phyloP scores from a whole-genome alignment of 441 rosid species.

The Pelargonium cotyledonis region DNA sequence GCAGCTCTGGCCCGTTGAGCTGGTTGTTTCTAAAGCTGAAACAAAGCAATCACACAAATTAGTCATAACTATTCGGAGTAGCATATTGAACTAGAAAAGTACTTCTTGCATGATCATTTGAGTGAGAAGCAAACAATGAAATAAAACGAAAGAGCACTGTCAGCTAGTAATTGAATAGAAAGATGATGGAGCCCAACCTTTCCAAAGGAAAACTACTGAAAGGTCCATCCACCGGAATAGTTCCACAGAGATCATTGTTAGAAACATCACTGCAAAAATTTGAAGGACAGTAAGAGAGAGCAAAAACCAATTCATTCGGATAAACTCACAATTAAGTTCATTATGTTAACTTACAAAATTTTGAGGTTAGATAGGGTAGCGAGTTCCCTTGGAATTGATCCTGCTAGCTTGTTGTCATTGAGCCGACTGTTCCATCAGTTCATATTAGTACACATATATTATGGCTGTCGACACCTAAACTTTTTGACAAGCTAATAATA shows the following conservation, averaged over 20 bases:
- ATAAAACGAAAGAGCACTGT: no score
- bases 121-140: no score
- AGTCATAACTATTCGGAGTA: no score
- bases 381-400: constrained; percentile 60
- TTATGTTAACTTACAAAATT: constrained; percentile 39
- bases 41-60: constrained; percentile 8
- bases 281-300: background rate
- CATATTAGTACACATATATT: constrained; percentile 6
- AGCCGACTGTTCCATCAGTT: constrained; percentile 38
- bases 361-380: constrained; percentile 44
- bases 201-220: constrained; percentile 44
- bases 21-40: constrained; percentile 53
- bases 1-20: constrained; percentile 65
- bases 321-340: no score
- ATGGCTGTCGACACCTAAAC: background rate
- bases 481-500: background rate
- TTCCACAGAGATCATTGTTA: constrained; percentile 65
- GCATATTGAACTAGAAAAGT: no score
- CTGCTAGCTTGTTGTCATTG: constrained; percentile 58
- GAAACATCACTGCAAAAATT: constrained; percentile 55
- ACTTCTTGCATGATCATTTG: no score
- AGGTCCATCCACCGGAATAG: constrained; percentile 70
- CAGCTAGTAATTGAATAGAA: no score
- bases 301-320: background rate
- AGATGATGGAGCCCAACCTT: constrained; percentile 31